Evolutionary conservation across 208 protist genomes (phyloP), one percentile per base, ranked within the genome.

Genomic region (Leishmania tarentolae): DNA sequence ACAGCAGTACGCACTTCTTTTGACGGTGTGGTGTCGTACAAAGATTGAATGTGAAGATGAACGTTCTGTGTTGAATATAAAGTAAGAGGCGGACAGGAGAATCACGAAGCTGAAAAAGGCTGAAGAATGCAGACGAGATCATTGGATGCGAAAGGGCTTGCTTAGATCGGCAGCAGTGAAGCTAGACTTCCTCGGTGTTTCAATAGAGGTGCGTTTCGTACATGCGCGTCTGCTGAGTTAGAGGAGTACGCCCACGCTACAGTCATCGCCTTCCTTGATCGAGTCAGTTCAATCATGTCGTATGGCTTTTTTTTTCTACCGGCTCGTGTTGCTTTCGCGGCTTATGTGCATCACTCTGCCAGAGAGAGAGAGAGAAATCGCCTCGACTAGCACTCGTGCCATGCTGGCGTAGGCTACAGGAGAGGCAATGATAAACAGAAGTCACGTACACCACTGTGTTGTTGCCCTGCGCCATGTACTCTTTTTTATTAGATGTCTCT

Each of bases 401-500:
- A 61, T n/a, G 56, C 56, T n/a, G 7, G 56, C 24, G 56, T 61
- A 61, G 19, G 56, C 24, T 61, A 61, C 24, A 19, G 17, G 28
- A n/a, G 28, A 24, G 8, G 56, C 9, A 31, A 6, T 61, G 24
- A 6, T 61, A 8, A 7, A 3, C 24, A 13, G 4, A 0, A 61
- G 56, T 61, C 56, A 61, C 28, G 24, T 31, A 24, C 56, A 11
- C 56, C 56, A 61, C 56, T 61, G 11, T 61, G 56, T 8, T 31
- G 56, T 61, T 61, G 4, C n/a, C n/a, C 47, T 52, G 47, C 47
- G 47, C 47, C 47, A 1, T 52, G 47, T 17, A 52, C 47, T 9
- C 73, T 52, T 73, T 73, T 53, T 40, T 24, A 15, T 59, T 66
- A 15, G 13, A 35, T 57, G 69, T 69, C 56, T 79, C 71, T 63